These are phyloP conservation scores for Colletotrichum sp. DNA, from an alignment of 2,329 filamentous ascomycete genomes.

Conservation along the genomic window DNA sequence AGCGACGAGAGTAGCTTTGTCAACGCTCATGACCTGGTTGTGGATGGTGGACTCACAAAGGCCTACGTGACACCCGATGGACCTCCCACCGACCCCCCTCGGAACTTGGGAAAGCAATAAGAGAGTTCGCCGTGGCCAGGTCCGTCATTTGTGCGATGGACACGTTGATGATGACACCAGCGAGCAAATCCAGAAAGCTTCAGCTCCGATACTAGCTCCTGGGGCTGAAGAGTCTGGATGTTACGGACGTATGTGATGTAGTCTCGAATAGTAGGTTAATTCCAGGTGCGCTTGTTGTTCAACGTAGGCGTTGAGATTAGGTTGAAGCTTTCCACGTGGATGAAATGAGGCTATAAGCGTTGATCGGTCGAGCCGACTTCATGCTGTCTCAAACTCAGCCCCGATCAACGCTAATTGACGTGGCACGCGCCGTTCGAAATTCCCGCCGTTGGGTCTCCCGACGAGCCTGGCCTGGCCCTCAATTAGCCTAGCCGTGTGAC, in stretches of 20 bases:
- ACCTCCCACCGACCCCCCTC: slow-evolving; percentile 37
- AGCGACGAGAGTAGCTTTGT: slow-evolving; percentile 90
- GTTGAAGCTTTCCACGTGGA: not conserved
- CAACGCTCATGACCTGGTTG: slow-evolving; percentile 90
- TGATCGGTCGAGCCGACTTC: not conserved
- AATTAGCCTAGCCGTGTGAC: not conserved
- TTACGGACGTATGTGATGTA: not conserved
- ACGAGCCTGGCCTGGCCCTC: not conserved
- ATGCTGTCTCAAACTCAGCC: not conserved
- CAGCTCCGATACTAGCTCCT: not conserved
- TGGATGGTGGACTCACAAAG: slow-evolving; percentile 95
- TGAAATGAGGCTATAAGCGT: not conserved
- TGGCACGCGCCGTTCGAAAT: not conserved
- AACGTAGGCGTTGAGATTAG: not conserved
- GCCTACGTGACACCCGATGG: slow-evolving; percentile 80
- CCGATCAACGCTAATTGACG: not conserved
- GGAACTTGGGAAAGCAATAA: not conserved
- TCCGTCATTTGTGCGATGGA: not conserved
- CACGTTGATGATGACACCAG: not conserved
- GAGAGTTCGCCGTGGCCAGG: rapidly evolving
- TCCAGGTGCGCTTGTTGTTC: not conserved
- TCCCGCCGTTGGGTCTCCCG: not conserved
- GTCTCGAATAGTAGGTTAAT: not conserved
- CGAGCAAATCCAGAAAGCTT: not conserved
- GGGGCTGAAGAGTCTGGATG: not conserved